phyloP scores from a whole-genome alignment of 805 yeast genomes.

The Wickerhamiella bombiphila region DNA sequence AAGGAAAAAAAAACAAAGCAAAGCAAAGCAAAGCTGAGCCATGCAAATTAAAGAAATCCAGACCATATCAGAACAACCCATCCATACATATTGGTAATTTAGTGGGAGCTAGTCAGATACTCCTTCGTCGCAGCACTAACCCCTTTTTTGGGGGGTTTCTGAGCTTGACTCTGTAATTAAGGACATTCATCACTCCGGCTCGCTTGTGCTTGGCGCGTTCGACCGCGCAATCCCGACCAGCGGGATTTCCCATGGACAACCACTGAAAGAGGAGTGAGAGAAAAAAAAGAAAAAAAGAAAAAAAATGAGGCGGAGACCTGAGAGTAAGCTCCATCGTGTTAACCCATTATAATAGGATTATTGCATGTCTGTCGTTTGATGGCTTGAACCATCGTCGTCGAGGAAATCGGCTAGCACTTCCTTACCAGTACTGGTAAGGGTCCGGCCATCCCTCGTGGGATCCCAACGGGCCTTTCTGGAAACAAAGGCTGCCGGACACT shows the following conservation, averaged over 20 bases:
- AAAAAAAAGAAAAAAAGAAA: slow-evolving; percentile 2
- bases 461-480: slow-evolving; percentile 4
- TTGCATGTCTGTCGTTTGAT: slow-evolving; percentile 21
- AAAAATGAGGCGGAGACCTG: slow-evolving; percentile 13
- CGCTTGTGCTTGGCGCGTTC: slow-evolving; percentile 16
- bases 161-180: slow-evolving; percentile 23
- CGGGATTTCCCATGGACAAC: slow-evolving; percentile 1
- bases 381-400: slow-evolving; percentile 15
- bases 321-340: slow-evolving; percentile 24
- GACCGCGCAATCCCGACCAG: slow-evolving; percentile 17
- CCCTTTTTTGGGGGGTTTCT: slow-evolving; percentile 12
- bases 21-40: no score
- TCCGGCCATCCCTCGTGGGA: slow-evolving; percentile 2
- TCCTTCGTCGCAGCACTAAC: slow-evolving; percentile 14
- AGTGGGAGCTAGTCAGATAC: slow-evolving; percentile 13
- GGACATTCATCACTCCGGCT: slow-evolving; percentile 18
- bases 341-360: slow-evolving; percentile 8
- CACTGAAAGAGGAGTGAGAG: no score
- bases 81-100: no score
- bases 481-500: slow-evolving; percentile 6
- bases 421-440: no score
- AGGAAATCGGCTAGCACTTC: slow-evolving; percentile 9
- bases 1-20: no score
- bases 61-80: no score
- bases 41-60: background rate